Conservation (phyloP, 2,329 filamentous ascomycete species). For the Leptosphaerulina australis region DNA sequence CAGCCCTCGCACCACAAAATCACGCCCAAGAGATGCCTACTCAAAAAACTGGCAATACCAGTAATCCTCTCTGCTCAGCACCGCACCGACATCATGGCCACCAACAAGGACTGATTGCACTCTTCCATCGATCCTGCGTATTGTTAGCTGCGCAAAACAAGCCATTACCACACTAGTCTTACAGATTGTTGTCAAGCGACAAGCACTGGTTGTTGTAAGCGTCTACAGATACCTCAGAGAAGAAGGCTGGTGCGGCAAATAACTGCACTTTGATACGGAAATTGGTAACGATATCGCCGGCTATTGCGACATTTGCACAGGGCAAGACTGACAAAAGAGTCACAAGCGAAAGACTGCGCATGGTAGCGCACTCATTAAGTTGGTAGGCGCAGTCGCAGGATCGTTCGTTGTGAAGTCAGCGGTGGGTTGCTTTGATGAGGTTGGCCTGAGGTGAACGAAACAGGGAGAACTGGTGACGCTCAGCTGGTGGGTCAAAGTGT, state of each 20-base stretch:
- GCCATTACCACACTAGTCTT: neutral
- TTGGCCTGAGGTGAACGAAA: slow-evolving; percentile 10
- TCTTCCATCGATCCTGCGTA: slow-evolving; percentile 40
- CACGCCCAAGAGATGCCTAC: slow-evolving; percentile 23
- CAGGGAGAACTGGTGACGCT: slow-evolving; percentile 15
- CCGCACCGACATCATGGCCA: slow-evolving; percentile 34
- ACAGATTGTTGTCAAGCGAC: slow-evolving; percentile 45
- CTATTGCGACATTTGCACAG: slow-evolving; percentile 9
- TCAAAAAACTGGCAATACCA: slow-evolving; percentile 47
- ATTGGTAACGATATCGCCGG: slow-evolving; percentile 29
- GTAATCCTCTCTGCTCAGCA: slow-evolving; percentile 34
- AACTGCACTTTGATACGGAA: slow-evolving; percentile 44
- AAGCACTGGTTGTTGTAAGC: slow-evolving; percentile 38
- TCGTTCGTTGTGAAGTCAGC: neutral
- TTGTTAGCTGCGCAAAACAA: slow-evolving; percentile 3
- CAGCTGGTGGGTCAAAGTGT: slow-evolving; percentile 11
- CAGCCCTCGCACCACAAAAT: neutral
- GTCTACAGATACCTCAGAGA: slow-evolving; percentile 41
- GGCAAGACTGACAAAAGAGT: slow-evolving; percentile 4
- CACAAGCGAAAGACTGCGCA: slow-evolving; percentile 13
- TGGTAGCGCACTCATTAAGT: slow-evolving; percentile 19
- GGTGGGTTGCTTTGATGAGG: slow-evolving; percentile 11
- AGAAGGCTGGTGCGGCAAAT: slow-evolving; percentile 42
- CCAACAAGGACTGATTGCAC: slow-evolving; percentile 42
- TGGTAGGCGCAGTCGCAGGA: slow-evolving; percentile 16